These are phyloP conservation scores for Cyberlindnera samutprakarnensis DNA, from an alignment of 805 yeast species.

Conservation along the genomic window DNA sequence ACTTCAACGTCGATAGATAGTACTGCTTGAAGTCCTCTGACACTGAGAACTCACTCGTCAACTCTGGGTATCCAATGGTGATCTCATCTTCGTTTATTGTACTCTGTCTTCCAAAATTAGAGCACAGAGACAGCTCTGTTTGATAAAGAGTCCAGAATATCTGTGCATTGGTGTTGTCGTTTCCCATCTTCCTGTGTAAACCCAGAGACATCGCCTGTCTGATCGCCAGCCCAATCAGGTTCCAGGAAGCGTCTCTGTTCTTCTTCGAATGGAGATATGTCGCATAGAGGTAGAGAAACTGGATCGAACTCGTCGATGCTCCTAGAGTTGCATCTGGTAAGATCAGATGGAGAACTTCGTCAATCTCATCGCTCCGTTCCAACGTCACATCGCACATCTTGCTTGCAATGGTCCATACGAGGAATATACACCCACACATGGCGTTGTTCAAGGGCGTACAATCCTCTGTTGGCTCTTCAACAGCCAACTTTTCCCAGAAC, in stretches of 20 bases:
- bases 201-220: constrained; percentile 44
- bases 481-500: constrained; percentile 26
- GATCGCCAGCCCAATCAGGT: constrained; percentile 38
- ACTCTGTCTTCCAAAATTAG: constrained; percentile 39
- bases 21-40: constrained; percentile 24
- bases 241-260: constrained; percentile 42
- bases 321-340: constrained; percentile 36
- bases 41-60: constrained; percentile 8
- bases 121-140: constrained; percentile 32
- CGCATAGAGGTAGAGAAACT: constrained; percentile 34
- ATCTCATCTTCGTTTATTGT: constrained; percentile 38
- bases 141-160: constrained; percentile 37
- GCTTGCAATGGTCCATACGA: constrained; percentile 31
- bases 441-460: no score
- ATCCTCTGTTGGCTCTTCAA: not conserved
- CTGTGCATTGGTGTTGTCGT: constrained; percentile 10
- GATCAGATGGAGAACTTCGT: constrained; percentile 35
- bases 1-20: constrained; percentile 26
- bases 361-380: constrained; percentile 15
- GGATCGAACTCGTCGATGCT: constrained; percentile 37
- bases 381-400: constrained; percentile 18
- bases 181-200: constrained; percentile 31
- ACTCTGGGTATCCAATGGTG: constrained; percentile 32
- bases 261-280: constrained; percentile 36
- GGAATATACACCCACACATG: constrained; percentile 36